phyloP scores from a whole-genome alignment of 2,329 filamentous ascomycete genomes.

The Dactylellina sp. region DNA sequence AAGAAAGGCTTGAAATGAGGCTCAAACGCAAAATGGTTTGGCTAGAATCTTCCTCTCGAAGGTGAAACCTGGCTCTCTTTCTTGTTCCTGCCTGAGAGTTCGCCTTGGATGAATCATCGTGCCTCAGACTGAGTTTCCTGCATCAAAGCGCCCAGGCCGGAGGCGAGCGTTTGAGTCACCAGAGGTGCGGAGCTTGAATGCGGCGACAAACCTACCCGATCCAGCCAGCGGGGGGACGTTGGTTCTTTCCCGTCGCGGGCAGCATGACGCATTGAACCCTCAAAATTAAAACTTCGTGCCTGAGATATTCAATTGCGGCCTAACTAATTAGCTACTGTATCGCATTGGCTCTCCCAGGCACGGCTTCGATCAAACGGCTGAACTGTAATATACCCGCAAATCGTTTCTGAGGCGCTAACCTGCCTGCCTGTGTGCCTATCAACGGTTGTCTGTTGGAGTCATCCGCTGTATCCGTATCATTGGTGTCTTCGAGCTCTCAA shows the following conservation, averaged over 20 bases:
- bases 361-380: background rate
- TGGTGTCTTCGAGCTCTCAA: no score
- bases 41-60: background rate
- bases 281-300: slow-evolving; percentile 7
- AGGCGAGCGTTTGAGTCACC: slow-evolving; percentile 41
- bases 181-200: background rate
- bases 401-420: background rate
- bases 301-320: background rate
- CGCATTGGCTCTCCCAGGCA: background rate
- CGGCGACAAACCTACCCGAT: slow-evolving; percentile 41
- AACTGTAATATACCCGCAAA: background rate
- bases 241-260: background rate
- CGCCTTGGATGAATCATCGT: slow-evolving; percentile 56
- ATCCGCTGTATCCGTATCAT: slow-evolving; percentile 1
- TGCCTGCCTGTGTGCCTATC: slow-evolving; percentile 25
- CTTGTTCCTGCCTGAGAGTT: slow-evolving; percentile 28
- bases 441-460: slow-evolving; percentile 21
- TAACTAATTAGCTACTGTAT: no score
- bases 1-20: background rate
- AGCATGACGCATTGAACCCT: slow-evolving; percentile 11
- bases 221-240: slow-evolving; percentile 13
- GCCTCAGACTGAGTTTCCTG: slow-evolving; percentile 36
- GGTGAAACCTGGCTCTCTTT: slow-evolving; percentile 7
- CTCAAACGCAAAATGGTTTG: slow-evolving; percentile 14
- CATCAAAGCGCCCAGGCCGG: background rate